Base-by-base conservation (phyloP, 768 basidiomycete genomes). In the Cyathus striatus region DNA sequence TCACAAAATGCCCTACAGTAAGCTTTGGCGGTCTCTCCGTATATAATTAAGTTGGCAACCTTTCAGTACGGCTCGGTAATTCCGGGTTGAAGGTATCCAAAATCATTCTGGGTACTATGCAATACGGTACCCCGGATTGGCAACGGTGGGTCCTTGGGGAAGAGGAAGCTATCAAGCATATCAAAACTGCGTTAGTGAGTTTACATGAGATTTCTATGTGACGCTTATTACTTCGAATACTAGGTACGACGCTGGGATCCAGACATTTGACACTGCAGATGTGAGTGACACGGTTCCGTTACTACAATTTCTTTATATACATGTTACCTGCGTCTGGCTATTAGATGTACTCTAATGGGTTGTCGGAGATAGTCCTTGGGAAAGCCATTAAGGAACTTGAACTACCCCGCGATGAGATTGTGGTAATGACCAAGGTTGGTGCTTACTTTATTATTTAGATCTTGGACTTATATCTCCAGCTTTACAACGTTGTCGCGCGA, bases 371-470 rank as follows among this genome's bases (percentile, higher is more conserved):
- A 33, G 70, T 86, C 42, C 66, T 86, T 16, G 86, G 86, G 6
- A 81, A 83, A 49, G 84, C 78, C 3, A 79, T 90, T 63, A 83
- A 82, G 52, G 53, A 77, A 47, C 70, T 76, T 48, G 57, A 78
- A 17, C 66, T 86, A 12, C 83, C 84, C 14, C 75, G 86, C 2
- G 80, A 83, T 13, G 77, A 82, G 49, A 78, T 89, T 33, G 86
- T 90, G 14, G 74, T 90, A 13, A 73, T 89, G 69, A 87, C 87
- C 42, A 89, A 90, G 64, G 78, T 77, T 43, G 50, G 43, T 21
- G 4, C 17, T 10, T 10, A n/a, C 36, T 21, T 47, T 45, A 59
- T n/a, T n/a, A n/a, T n/a, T n/a, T n/a, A n/a, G n/a, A n/a, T n/a
- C n/a, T n/a, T n/a, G n/a, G n/a, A n/a, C 32, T 79, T 81, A 46